phyloP scores from a whole-genome alignment of 257 asterid species.

The Gardenia jasminoides region DNA sequence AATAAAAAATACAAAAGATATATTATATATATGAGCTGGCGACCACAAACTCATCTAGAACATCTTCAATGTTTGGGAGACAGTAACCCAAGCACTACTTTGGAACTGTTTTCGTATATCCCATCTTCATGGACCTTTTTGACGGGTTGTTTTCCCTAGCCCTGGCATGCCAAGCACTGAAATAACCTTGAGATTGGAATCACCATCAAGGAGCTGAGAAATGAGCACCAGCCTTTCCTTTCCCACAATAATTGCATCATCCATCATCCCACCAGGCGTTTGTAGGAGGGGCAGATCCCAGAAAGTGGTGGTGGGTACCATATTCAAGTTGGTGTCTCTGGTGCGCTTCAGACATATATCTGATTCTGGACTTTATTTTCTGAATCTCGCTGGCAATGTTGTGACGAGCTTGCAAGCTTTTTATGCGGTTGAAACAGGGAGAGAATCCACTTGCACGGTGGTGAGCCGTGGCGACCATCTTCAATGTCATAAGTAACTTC shows the following conservation, averaged over 20 bases:
- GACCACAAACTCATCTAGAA: no score
- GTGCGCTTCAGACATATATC: constrained; percentile 11
- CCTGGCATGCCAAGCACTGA: constrained; percentile 35
- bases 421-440: neutral
- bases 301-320: neutral
- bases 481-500: constrained; percentile 39
- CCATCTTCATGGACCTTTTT: constrained; percentile 29
- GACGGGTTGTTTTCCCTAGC: constrained; percentile 34
- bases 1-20: no score
- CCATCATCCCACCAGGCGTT: constrained; percentile 12
- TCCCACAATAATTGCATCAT: constrained; percentile 13
- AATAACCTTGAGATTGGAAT: constrained; percentile 15
- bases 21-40: no score
- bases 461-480: constrained; percentile 14
- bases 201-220: constrained; percentile 9
- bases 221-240: constrained; percentile 31
- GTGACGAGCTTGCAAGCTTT: constrained; percentile 22
- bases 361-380: constrained; percentile 12
- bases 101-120: constrained; percentile 15
- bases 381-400: constrained; percentile 11
- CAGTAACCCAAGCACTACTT: constrained; percentile 19
- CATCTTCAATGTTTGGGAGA: constrained; percentile 5
- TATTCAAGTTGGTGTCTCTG: constrained; percentile 12
- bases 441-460: constrained; percentile 1
- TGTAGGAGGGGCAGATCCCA: neutral